These are phyloP conservation scores for Nakaseomyces sp. DNA, from an alignment of 1,139 yeast species.

Conservation along the genomic window DNA sequence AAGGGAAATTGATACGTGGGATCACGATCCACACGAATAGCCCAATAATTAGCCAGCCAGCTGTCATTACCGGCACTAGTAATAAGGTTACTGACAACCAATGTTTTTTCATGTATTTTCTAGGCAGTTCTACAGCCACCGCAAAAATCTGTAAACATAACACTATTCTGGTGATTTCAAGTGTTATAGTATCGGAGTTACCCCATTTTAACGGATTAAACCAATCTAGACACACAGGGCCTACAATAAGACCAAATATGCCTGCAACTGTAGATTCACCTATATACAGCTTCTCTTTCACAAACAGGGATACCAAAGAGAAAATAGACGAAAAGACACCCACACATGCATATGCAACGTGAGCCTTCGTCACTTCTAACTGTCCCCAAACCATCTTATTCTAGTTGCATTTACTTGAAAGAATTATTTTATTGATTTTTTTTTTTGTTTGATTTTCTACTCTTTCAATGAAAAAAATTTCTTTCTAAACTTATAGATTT, in stretches of 20 bases:
- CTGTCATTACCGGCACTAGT: constrained; percentile 86
- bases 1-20: constrained; percentile 72
- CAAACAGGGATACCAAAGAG: constrained; percentile 81
- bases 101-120: constrained; percentile 84
- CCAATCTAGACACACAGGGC: constrained; percentile 90
- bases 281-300: constrained; percentile 79
- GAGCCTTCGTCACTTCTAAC: constrained; percentile 47
- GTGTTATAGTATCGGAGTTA: constrained; percentile 72
- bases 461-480: background rate
- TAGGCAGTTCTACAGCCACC: constrained; percentile 93
- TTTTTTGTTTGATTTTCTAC: background rate
- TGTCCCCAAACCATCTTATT: constrained; percentile 32
- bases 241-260: constrained; percentile 81
- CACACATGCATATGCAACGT: constrained; percentile 84
- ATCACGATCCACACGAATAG: constrained; percentile 76
- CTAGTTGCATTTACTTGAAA: background rate
- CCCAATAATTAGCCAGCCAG: constrained; percentile 87
- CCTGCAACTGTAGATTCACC: constrained; percentile 97
- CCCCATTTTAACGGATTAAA: constrained; percentile 89
- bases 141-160: constrained; percentile 92
- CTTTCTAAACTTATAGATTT: no score
- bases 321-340: constrained; percentile 85
- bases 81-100: constrained; percentile 77
- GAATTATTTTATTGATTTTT: background rate
- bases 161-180: constrained; percentile 82